Evolutionary conservation across 192 early-diverging fungal genomes (phyloP).

Genomic region (Kickxella alabastrina): DNA sequence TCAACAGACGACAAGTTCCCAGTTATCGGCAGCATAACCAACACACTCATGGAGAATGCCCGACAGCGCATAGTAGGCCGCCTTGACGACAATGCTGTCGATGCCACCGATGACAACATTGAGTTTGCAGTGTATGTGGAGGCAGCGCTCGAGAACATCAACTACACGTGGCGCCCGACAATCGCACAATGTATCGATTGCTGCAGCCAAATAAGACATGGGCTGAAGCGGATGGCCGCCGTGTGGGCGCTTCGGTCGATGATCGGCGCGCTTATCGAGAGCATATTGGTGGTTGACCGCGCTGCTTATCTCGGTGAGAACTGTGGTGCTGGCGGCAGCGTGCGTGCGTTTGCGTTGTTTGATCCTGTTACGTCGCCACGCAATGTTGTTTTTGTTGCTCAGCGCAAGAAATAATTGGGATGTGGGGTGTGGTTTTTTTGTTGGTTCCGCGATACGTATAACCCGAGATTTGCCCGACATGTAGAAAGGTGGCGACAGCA

Average conservation of each 20-base stretch:
- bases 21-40: slow-evolving; percentile 58
- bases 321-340: slow-evolving; percentile 17
- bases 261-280: slow-evolving; percentile 70
- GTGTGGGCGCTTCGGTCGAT: slow-evolving; percentile 80
- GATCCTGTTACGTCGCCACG: slow-evolving; percentile 44
- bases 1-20: slow-evolving; percentile 44
- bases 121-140: slow-evolving; percentile 54
- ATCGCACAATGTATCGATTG: slow-evolving; percentile 29
- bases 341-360: slow-evolving; percentile 43
- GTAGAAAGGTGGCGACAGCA: too few relatives aligned
- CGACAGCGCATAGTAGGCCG: background rate
- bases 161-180: slow-evolving; percentile 38
- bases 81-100: background rate
- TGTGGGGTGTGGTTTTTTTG: background rate
- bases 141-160: slow-evolving; percentile 60
- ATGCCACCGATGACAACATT: background rate
- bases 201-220: slow-evolving; percentile 25
- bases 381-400: slow-evolving; percentile 37
- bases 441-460: too few relatives aligned
- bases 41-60: slow-evolving; percentile 49
- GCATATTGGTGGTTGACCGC: slow-evolving; percentile 75
- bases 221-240: slow-evolving; percentile 62
- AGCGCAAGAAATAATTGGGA: slow-evolving; percentile 6
- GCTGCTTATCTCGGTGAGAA: slow-evolving; percentile 61
- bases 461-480: too few relatives aligned